Conservation (phyloP, 2,329 filamentous ascomycete species). For the Pseudogymnoascus sp. region DNA sequence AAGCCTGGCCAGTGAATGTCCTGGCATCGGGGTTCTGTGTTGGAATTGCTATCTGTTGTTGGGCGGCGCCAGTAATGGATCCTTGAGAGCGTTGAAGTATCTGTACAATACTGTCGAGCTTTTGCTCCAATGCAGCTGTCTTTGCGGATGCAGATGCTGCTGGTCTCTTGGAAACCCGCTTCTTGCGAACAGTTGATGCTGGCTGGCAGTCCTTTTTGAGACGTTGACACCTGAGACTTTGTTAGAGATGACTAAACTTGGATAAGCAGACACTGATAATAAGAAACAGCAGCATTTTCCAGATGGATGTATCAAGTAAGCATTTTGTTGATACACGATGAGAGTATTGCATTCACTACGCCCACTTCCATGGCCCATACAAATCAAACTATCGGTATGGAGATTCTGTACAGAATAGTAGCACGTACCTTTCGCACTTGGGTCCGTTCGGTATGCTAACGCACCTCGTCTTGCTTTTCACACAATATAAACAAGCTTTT, state of each 20-base stretch:
- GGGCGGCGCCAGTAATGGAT: background rate
- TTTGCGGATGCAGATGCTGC: slow-evolving; percentile 12
- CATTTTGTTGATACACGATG: background rate
- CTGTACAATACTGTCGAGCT: slow-evolving; percentile 17
- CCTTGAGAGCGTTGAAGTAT: slow-evolving; percentile 15
- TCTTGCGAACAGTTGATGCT: slow-evolving; percentile 11
- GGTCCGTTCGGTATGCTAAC: background rate
- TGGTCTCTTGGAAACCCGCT: slow-evolving; percentile 11
- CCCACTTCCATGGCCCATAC: background rate
- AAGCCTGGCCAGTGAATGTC: background rate
- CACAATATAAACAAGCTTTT: slow-evolving; percentile 15
- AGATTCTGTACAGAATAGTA: background rate
- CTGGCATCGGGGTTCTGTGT: background rate
- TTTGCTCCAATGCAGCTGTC: slow-evolving; percentile 17
- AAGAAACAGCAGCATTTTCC: background rate
- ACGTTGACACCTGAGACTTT: slow-evolving; percentile 14
- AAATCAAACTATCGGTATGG: background rate
- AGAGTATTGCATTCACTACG: background rate
- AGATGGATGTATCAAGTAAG: background rate
- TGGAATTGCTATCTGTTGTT: background rate
- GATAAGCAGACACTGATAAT: background rate
- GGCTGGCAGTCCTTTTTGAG: slow-evolving; percentile 16
- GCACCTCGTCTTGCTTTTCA: slow-evolving; percentile 14
- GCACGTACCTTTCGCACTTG: slow-evolving; percentile 14
- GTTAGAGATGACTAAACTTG: background rate